Conservation (phyloP, 148 eudicot species). For the Diospyros lotus region DNA sequence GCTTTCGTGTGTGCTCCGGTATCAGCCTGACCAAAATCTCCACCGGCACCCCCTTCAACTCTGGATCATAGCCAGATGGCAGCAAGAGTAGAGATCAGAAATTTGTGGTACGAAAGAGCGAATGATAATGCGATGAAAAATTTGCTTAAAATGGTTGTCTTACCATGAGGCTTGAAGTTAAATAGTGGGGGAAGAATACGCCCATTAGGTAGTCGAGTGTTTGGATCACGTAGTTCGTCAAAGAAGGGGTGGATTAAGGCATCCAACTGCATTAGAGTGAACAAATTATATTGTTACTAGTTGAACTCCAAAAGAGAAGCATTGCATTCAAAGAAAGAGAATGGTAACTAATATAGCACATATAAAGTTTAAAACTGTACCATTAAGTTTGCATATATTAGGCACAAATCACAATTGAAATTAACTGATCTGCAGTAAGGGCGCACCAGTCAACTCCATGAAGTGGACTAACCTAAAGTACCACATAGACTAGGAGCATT, state of each 20-base stretch:
- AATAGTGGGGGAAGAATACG: slow-evolving; percentile 59
- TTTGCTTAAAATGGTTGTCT: neutral
- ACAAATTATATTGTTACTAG: neutral
- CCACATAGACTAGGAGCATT: too few species aligned
- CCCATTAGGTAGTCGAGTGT: slow-evolving; percentile 53
- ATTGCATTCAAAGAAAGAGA: neutral
- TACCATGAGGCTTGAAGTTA: slow-evolving; percentile 53
- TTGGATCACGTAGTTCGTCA: slow-evolving; percentile 59
- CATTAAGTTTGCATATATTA: too few species aligned
- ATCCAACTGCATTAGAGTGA: slow-evolving; percentile 39
- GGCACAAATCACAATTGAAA: too few species aligned
- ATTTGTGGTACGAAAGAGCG: neutral
- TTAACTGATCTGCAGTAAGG: too few species aligned
- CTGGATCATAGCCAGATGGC: slow-evolving; percentile 11
- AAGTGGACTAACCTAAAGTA: too few species aligned
- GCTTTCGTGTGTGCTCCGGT: slow-evolving; percentile 63
- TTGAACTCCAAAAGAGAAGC: neutral
- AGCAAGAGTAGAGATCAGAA: neutral
- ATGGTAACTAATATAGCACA: neutral
- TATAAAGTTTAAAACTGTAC: too few species aligned
- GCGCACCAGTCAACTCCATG: too few species aligned
- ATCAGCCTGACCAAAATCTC: slow-evolving; percentile 45
- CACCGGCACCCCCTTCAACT: slow-evolving; percentile 51
- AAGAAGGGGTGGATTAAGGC: slow-evolving; percentile 58
- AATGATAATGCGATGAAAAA: neutral